Evolutionary conservation across 2,329 filamentous ascomycete genomes (phyloP).

Genomic region (Neodidymelliopsis sp.): DNA sequence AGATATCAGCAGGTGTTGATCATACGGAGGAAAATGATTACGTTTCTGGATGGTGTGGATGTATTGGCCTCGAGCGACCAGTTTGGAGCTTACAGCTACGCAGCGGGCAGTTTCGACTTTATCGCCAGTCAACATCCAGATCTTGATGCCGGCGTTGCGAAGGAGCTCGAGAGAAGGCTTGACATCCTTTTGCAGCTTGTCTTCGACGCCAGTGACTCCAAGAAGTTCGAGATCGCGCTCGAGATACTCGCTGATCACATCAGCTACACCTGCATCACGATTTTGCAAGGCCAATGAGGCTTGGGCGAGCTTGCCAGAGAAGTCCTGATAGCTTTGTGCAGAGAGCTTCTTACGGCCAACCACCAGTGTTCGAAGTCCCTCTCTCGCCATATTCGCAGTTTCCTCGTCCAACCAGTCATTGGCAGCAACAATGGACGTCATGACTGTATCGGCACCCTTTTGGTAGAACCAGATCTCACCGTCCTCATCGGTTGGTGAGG

Average conservation of each 20-base stretch:
- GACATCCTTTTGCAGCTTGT: slow-evolving; percentile 94
- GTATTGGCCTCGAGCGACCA: slow-evolving; percentile 91
- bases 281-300: slow-evolving; percentile 81
- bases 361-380: slow-evolving; percentile 91
- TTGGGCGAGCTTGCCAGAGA: slow-evolving; percentile 75
- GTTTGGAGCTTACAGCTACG: slow-evolving; percentile 92
- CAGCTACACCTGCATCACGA: slow-evolving; percentile 82
- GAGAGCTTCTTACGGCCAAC: slow-evolving; percentile 92
- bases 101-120: slow-evolving; percentile 98
- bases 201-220: slow-evolving; percentile 97
- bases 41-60: slow-evolving; percentile 89
- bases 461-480: slow-evolving; percentile 98
- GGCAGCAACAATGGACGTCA: slow-evolving; percentile 91
- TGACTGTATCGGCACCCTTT: slow-evolving; percentile 97
- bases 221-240: slow-evolving; percentile 90
- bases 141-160: slow-evolving; percentile 97
- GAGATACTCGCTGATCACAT: slow-evolving; percentile 79
- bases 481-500: slow-evolving; percentile 58
- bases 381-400: slow-evolving; percentile 98
- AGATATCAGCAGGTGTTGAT: slow-evolving; percentile 12
- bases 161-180: slow-evolving; percentile 94
- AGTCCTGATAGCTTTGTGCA: slow-evolving; percentile 78
- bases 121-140: slow-evolving; percentile 99
- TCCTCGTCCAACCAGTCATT: slow-evolving; percentile 99
- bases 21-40: slow-evolving; percentile 19